Percentiles rank a stretch among this genome's conserved stretches.
Conservation (phyloP, 2,329 filamentous ascomycete species). For the Eurotiales sp. region DNA sequence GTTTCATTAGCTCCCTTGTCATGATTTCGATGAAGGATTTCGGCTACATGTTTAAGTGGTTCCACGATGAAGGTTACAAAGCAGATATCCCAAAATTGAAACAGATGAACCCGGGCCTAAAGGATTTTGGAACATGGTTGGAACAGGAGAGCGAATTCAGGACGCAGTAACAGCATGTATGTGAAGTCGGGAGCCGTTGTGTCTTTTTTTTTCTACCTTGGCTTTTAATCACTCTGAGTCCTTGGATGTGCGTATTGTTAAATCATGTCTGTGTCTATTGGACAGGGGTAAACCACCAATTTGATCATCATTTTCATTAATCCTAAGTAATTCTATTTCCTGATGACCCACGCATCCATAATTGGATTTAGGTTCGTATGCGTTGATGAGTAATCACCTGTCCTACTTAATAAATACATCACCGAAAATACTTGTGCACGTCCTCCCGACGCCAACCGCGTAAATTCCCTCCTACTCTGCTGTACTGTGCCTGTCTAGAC, state of each 20-base stretch:
- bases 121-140: slow-evolving; percentile 49
- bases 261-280: too few relatives aligned
- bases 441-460: background rate
- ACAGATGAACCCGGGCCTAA: slow-evolving; percentile 43
- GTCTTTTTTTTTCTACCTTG: too few relatives aligned
- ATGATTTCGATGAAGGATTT: slow-evolving; percentile 43
- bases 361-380: too few relatives aligned
- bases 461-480: background rate
- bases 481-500: background rate
- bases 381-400: background rate
- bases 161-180: too few relatives aligned
- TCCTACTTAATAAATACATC: background rate
- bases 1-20: slow-evolving; percentile 37
- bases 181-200: too few relatives aligned
- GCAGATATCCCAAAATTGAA: slow-evolving; percentile 44
- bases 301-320: background rate
- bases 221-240: background rate
- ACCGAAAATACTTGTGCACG: background rate
- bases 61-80: slow-evolving; percentile 45
- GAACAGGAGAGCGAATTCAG: slow-evolving; percentile 44
- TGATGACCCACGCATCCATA: too few relatives aligned
- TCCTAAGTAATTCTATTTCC: too few relatives aligned
- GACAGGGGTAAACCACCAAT: background rate
- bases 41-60: slow-evolving; percentile 51
- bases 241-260: background rate